Conservation (phyloP, 495 filamentous ascomycete genomes). For the Opeltia flavorubescens region DNA sequence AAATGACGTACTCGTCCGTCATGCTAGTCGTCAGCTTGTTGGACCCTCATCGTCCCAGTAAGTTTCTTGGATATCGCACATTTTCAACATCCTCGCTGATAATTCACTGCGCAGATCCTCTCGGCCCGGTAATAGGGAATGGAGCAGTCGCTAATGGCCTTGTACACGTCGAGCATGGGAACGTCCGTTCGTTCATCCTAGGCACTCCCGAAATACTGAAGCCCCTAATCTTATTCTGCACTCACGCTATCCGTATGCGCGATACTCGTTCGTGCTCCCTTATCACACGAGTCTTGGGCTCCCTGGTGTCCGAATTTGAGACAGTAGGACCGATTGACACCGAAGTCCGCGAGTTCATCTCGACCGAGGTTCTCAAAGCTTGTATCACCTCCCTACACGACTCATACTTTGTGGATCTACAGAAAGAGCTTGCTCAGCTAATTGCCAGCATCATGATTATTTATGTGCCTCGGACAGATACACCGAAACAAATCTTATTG, state of each 20-base stretch:
- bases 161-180: not conserved
- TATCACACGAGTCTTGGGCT: conserved; percentile 70
- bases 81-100: not conserved
- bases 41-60: conserved; percentile 51
- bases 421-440: conserved; percentile 78
- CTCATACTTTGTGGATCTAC: conserved; percentile 89
- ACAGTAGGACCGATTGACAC: conserved; percentile 37
- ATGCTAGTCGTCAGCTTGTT: conserved; percentile 79
- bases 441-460: conserved; percentile 73
- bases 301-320: conserved; percentile 67
- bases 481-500: conserved; percentile 37
- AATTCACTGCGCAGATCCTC: conserved; percentile 1
- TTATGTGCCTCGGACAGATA: conserved; percentile 49
- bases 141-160: not conserved
- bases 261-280: conserved; percentile 80
- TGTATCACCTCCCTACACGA: conserved; percentile 84
- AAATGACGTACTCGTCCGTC: conserved; percentile 80
- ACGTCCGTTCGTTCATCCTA: conserved; percentile 65
- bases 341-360: conserved; percentile 84
- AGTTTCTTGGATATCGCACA: conserved; percentile 13
- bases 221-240: conserved; percentile 79
- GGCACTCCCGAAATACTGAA: conserved; percentile 66
- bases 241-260: conserved; percentile 77
- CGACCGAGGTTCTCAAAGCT: conserved; percentile 64
- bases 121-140: not conserved